Percentiles rank a stretch among this genome's conserved stretches.
phyloP scores from a whole-genome alignment of 805 yeast genomes.

The Saccharomycopsis schoenii region DNA sequence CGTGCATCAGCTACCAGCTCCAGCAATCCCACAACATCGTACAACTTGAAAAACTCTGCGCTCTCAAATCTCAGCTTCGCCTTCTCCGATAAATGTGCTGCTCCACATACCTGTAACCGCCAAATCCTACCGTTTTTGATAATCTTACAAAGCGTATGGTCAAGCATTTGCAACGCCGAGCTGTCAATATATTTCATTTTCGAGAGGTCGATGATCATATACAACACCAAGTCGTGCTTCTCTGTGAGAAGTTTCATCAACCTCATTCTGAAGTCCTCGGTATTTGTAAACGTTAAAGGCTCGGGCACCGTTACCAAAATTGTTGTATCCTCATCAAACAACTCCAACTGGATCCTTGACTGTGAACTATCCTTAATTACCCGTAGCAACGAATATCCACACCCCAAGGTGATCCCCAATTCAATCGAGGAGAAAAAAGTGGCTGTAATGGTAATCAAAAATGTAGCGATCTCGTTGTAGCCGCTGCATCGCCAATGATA shows the following conservation, averaged over 20 bases:
- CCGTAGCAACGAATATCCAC: constrained; percentile 66
- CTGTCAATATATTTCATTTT: constrained; percentile 81
- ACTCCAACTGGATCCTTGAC: constrained; percentile 73
- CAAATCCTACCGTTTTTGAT: constrained; percentile 9
- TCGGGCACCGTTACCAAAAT: constrained; percentile 51
- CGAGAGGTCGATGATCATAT: constrained; percentile 64
- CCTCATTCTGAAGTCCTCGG: constrained; percentile 62
- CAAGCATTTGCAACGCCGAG: constrained; percentile 64
- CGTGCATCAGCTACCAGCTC: not conserved
- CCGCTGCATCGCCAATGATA: constrained; percentile 72
- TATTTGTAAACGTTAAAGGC: constrained; percentile 80
- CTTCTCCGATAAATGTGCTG: not conserved
- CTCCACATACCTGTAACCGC: constrained; percentile 1
- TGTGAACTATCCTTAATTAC: constrained; percentile 72
- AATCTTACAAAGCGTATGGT: constrained; percentile 50
- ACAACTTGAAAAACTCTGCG: not conserved
- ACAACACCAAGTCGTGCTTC: constrained; percentile 49
- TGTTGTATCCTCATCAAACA: constrained; percentile 68
- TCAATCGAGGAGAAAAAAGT: constrained; percentile 74
- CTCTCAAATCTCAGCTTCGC: not conserved
- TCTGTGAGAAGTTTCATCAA: constrained; percentile 50
- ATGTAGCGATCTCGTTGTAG: constrained; percentile 63
- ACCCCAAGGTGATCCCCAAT: constrained; percentile 83
- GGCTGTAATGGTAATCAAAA: constrained; percentile 50
- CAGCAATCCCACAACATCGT: not conserved